Percentiles rank a stretch among this genome's conserved stretches.
These are phyloP conservation scores for Curvularia sp. DNA, from an alignment of 2,329 filamentous ascomycete genomes.

Conservation along the genomic window DNA sequence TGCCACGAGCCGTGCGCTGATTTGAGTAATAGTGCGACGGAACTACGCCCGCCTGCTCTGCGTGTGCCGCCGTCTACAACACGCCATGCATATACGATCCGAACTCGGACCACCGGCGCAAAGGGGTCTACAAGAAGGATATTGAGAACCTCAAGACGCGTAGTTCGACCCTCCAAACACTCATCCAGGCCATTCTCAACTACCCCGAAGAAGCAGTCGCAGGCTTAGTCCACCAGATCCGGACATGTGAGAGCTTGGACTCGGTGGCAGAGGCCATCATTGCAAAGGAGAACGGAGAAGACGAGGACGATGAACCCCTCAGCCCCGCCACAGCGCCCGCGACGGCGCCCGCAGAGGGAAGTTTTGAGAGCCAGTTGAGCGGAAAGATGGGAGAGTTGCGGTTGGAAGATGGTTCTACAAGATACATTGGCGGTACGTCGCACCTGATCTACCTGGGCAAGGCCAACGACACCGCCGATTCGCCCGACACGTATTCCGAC, in stretches of 20 bases:
- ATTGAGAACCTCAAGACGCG: conserved; percentile 85
- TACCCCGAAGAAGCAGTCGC: conserved; percentile 86
- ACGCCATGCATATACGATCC: conserved; percentile 94
- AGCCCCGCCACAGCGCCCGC: conserved; percentile 43
- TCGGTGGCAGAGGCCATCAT: conserved; percentile 67
- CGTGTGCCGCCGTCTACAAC: conserved; percentile 92
- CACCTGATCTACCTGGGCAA: conserved; percentile 79
- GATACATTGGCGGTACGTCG: conserved; percentile 93
- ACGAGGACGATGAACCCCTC: conserved; percentile 52
- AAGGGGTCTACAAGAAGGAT: conserved; percentile 96
- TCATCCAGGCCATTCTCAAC: conserved; percentile 91
- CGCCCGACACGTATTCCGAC: conserved; percentile 43
- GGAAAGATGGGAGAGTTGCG: conserved; percentile 92
- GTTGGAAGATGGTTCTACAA: conserved; percentile 83
- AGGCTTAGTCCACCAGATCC: conserved; percentile 81
- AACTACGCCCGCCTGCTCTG: conserved; percentile 59
- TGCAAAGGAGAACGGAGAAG: conserved; percentile 58
- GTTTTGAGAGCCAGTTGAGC: conserved; percentile 79
- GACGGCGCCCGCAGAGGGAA: conserved; percentile 45
- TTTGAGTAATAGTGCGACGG: conserved; percentile 73
- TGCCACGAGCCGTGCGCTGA: conserved; percentile 17
- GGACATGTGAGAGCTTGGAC: conserved; percentile 79
- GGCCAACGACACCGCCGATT: conserved; percentile 40
- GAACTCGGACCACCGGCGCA: conserved; percentile 92
- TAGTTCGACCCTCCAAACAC: conserved; percentile 86